Percentiles rank a stretch among this genome's conserved stretches.
Evolutionary conservation across 768 basidiomycete genomes (phyloP).

Genomic region (Tricholoma sp.): DNA sequence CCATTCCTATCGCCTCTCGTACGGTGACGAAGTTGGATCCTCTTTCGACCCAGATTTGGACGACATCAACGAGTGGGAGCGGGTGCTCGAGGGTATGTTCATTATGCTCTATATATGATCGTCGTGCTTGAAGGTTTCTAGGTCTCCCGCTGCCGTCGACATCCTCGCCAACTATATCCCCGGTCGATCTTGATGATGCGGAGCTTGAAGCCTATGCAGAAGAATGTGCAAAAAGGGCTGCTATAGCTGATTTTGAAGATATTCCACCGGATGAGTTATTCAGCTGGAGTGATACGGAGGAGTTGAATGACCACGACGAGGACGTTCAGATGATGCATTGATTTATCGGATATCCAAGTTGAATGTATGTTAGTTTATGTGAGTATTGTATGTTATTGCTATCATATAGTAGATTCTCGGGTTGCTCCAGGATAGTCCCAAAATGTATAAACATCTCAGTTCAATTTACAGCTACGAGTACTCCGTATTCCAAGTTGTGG

Average conservation of each 20-base stretch:
- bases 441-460: too few species aligned
- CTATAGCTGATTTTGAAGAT: constrained; percentile 44
- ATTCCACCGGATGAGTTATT: constrained; percentile 38
- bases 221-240: constrained; percentile 36
- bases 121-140: background rate
- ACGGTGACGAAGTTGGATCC: constrained; percentile 64
- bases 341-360: background rate
- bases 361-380: too few species aligned
- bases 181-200: constrained; percentile 49
- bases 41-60: constrained; percentile 75
- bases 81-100: constrained; percentile 40
- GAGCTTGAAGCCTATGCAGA: constrained; percentile 59
- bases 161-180: constrained; percentile 18
- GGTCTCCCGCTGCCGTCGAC: background rate
- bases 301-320: constrained; percentile 10
- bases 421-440: too few species aligned
- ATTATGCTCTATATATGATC: background rate
- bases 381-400: too few species aligned
- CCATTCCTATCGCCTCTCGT: constrained; percentile 59
- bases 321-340: constrained; percentile 26
- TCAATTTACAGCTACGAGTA: too few species aligned
- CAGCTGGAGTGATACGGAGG: constrained; percentile 28
- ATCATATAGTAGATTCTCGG: too few species aligned
- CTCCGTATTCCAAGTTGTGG: too few species aligned
- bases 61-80: constrained; percentile 57